phyloP scores from a whole-genome alignment of 371 early-diverging fungal genomes.

The Nematocida homosporus region DNA sequence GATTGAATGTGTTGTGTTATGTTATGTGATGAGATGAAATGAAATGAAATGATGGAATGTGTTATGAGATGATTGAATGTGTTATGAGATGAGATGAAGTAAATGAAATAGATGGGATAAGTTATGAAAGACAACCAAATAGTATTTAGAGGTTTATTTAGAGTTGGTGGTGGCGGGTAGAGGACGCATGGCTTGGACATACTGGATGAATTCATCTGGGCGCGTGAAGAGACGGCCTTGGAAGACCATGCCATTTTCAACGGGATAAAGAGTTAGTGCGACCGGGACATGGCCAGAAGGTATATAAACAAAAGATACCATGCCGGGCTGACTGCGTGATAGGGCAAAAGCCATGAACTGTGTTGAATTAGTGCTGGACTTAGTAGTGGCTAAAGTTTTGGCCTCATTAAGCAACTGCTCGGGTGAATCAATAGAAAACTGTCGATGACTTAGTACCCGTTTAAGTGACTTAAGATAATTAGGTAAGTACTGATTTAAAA shows the following conservation, averaged over 20 bases:
- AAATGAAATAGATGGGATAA: no score
- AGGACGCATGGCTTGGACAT: no score
- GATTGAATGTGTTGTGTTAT: no score
- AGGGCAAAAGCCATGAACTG: conserved; percentile 19
- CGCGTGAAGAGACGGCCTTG: conserved; percentile 2
- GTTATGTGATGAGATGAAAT: no score
- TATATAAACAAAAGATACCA: conserved; percentile 15
- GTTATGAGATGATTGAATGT: no score
- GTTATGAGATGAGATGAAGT: no score
- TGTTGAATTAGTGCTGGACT: neutral
- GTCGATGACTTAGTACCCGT: conserved; percentile 1
- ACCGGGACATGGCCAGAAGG: neutral
- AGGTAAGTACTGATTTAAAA: conserved; percentile 14
- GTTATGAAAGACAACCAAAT: no score
- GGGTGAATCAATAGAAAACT: conserved; percentile 26
- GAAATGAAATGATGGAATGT: no score
- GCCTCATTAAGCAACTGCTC: neutral
- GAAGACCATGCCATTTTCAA: conserved; percentile 27
- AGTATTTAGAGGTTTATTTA: no score
- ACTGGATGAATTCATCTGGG: conserved; percentile 36
- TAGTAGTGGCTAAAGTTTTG: neutral
- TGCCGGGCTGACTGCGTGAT: conserved; percentile 5
- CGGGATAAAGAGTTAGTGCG: conserved; percentile 10
- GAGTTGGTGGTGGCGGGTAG: no score
- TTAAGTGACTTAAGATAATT: conserved; percentile 15